A percentile compares a stretch with the other conserved stretches of the same genome.
Conservation (phyloP, 345 rosid species). For the Salix caprea region DNA sequence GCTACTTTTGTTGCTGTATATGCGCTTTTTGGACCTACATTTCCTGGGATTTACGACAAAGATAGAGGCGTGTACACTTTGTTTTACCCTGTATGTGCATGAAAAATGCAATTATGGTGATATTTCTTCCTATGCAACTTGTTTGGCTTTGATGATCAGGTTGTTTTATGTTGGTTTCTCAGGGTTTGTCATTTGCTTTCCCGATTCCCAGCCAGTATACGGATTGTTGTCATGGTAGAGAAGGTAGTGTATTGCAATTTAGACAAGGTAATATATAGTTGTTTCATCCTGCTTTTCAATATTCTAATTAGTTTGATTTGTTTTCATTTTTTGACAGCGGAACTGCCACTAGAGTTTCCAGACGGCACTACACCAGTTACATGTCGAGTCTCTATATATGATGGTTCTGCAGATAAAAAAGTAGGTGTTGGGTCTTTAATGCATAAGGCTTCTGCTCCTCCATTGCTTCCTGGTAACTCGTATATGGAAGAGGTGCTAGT, state of each 20-base stretch:
- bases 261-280: not conserved
- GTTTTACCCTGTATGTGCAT: constrained; percentile 73
- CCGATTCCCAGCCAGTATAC: constrained; percentile 91
- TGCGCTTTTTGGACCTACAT: constrained; percentile 92
- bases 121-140: not conserved
- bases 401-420: constrained; percentile 73
- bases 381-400: constrained; percentile 85
- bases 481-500: constrained; percentile 95
- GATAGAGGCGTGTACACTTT: constrained; percentile 81
- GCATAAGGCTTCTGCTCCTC: constrained; percentile 86
- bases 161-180: constrained; percentile 10
- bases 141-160: not conserved
- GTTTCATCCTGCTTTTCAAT: constrained; percentile 6
- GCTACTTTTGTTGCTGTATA: constrained; percentile 97
- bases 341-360: constrained; percentile 91
- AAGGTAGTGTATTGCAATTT: constrained; percentile 44
- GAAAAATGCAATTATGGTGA: not conserved
- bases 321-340: constrained; percentile 47
- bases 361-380: constrained; percentile 99
- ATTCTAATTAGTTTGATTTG: not conserved
- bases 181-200: constrained; percentile 97
- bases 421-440: constrained; percentile 82
- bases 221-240: constrained; percentile 76
- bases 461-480: constrained; percentile 65
- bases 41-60: constrained; percentile 87